These are phyloP conservation scores for Actinidia chinensis DNA, from an alignment of 179 eudicot species.

Conservation along the genomic window DNA sequence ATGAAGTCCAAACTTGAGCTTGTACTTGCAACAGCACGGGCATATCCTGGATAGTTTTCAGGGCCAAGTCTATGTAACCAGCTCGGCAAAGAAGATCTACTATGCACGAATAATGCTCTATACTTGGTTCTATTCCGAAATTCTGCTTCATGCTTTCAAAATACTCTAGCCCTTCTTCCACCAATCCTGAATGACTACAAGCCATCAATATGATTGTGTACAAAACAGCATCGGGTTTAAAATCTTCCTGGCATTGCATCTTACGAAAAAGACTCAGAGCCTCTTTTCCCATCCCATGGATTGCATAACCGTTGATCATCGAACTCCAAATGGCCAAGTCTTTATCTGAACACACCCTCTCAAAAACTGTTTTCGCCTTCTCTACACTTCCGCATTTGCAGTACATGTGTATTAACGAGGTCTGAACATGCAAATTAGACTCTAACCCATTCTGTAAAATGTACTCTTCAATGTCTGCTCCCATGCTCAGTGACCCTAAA, in stretches of 20 bases:
- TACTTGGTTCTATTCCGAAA: not conserved
- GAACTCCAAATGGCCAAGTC: constrained; percentile 14
- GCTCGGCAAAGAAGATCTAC: constrained; percentile 16
- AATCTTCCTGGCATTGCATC: constrained; percentile 6
- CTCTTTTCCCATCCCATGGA: constrained; percentile 17
- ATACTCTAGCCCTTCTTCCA: constrained; percentile 6
- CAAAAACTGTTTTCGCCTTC: constrained; percentile 5
- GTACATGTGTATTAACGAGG: constrained; percentile 12
- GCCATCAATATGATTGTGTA: constrained; percentile 1
- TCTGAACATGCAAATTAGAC: constrained; percentile 7
- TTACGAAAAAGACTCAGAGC: constrained; percentile 8
- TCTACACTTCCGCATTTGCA: constrained; percentile 15
- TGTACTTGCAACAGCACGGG: not conserved
- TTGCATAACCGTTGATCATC: constrained; percentile 14
- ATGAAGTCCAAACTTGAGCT: not conserved
- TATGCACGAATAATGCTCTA: constrained; percentile 2
- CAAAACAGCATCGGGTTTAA: constrained; percentile 5
- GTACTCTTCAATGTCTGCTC: constrained; percentile 9
- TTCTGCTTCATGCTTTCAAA: not conserved
- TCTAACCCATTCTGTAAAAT: not conserved
- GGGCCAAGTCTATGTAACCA: constrained; percentile 2
- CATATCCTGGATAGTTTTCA: constrained; percentile 11
- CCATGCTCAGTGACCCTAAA: constrained; percentile 10
- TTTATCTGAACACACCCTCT: not conserved
- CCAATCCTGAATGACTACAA: constrained; percentile 11